These are phyloP conservation scores for Aspergillus haitiensis DNA, from an alignment of 495 filamentous ascomycete genomes.

Conservation along the genomic window DNA sequence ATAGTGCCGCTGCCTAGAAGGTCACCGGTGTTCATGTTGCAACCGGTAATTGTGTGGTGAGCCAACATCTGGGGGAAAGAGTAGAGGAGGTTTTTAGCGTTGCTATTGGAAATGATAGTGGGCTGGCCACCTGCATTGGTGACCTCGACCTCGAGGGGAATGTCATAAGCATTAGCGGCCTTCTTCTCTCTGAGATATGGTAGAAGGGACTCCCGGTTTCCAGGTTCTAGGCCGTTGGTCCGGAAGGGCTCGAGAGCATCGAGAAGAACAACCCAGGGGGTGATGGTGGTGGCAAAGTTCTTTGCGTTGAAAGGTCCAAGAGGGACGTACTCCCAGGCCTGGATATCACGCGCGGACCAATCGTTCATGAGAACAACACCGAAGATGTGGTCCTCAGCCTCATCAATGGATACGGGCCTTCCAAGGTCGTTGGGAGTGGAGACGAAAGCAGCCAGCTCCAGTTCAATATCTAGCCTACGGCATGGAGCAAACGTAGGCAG, in stretches of 20 bases:
- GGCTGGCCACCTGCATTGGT: conserved; percentile 64
- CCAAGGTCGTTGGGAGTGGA: conserved; percentile 66
- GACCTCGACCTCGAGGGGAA: conserved; percentile 72
- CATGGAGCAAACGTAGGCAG: conserved; percentile 62
- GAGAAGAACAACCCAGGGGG: conserved; percentile 82
- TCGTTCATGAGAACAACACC: conserved; percentile 91
- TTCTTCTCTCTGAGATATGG: conserved; percentile 69
- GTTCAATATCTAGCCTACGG: conserved; percentile 76
- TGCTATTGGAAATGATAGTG: conserved; percentile 65
- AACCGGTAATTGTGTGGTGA: conserved; percentile 86
- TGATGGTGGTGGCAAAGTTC: conserved; percentile 90
- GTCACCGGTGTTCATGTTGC: conserved; percentile 78
- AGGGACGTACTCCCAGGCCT: conserved; percentile 86
- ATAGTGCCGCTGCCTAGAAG: conserved; percentile 90
- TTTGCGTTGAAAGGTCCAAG: conserved; percentile 88
- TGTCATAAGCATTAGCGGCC: conserved; percentile 67
- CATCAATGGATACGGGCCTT: conserved; percentile 56
- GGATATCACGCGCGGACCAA: conserved; percentile 90
- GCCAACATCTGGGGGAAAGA: conserved; percentile 95
- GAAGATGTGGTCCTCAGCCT: conserved; percentile 79
- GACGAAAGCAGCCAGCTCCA: conserved; percentile 86
- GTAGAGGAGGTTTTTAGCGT: conserved; percentile 73
- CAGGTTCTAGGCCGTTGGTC: conserved; percentile 55
- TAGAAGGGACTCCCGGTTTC: conserved; percentile 61
- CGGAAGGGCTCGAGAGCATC: conserved; percentile 79